Evolutionary conservation across 139 green algal species (phyloP).

Genomic region (Edaphochlamys debaryana): DNA sequence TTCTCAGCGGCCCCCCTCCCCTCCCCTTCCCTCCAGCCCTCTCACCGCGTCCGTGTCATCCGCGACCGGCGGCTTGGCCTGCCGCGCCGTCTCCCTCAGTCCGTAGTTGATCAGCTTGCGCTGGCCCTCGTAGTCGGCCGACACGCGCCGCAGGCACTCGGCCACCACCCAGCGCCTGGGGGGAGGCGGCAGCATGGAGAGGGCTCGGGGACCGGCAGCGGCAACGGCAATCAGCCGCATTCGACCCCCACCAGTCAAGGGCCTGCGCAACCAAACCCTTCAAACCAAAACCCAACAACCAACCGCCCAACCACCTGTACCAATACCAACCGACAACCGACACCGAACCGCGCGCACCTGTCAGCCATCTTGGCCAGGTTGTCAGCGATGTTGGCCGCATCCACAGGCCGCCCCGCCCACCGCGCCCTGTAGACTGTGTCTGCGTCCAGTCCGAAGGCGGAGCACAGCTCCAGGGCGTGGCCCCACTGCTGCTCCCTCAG

Average conservation of each 20-base stretch:
- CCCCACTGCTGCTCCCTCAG: constrained; percentile 39
- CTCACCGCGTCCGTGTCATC: constrained; percentile 1
- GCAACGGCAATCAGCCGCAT: neutral
- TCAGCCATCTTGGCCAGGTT: constrained; percentile 19
- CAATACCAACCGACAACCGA: too few relatives aligned
- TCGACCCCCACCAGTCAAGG: too few relatives aligned
- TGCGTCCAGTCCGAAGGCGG: constrained; percentile 23
- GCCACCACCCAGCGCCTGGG: constrained; percentile 37
- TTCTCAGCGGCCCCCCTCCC: too few relatives aligned
- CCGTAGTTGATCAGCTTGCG: constrained; percentile 50
- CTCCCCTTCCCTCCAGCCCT: too few relatives aligned
- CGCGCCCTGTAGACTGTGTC: constrained; percentile 46
- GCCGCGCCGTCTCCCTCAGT: constrained; percentile 43
- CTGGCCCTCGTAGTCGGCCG: constrained; percentile 44
- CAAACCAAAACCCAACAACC: too few relatives aligned
- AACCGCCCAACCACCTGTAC: too few relatives aligned
- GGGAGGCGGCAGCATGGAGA: neutral
- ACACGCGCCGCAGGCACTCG: constrained; percentile 40
- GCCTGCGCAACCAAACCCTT: too few relatives aligned
- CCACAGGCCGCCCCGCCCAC: constrained; percentile 37
- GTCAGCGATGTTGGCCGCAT: constrained; percentile 15
- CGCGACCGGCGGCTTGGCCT: neutral
- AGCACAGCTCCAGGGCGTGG: constrained; percentile 33
- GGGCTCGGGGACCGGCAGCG: neutral
- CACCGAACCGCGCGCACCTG: constrained; percentile 7